Base-by-base conservation (phyloP, 805 yeast genomes). In the Suhomyces canberraensis region DNA sequence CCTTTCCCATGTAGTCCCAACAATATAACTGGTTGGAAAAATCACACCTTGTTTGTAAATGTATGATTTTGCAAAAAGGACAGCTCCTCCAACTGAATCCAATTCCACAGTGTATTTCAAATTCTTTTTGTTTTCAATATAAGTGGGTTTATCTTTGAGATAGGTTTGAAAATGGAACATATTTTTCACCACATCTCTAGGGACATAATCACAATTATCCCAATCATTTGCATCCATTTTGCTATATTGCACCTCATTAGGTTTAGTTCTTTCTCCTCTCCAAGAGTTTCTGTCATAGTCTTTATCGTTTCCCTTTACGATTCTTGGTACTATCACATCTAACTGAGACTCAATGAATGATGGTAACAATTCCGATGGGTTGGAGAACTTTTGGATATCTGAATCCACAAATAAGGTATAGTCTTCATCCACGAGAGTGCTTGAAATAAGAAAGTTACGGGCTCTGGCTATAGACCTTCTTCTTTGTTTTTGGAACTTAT, bases 11-110 rank as follows among this genome's bases (percentile, higher is more conserved):
- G 70, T 57, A 0, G 74, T 65, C 0, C 78, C 79, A 9, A 73
- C 58, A 1, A 64, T 51, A 39, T 71, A 71, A 33, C 58, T 60
- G 0, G 76, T 64, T 3, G 78, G 75, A 48, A 72, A 73, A 17
- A 61, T 52, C 3, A 64, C 58, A 17, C 79, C 78, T 39, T 69
- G 75, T 40, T 65, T 64, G 48, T 63, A 69, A 3, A 74, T 51
- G 8, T 61, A 52, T 8, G 72, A 59, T 40, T 69, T 71, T 7
- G 61, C 60, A 40, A 70, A 73, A 11, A 74, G 54, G 1, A 73
- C 61, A 1, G 77, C 78, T 7, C 78, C 78, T 1, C 79, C 79
- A 8, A 74, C 79, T 2, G 77, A 71, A 42, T 73, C 77, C 16
- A 74, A 42, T 20, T 50, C 50, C 2, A 60, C 54, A 7, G 41